Conservation (phyloP, 441 rosid genomes). For the Eruca vesicaria region DNA sequence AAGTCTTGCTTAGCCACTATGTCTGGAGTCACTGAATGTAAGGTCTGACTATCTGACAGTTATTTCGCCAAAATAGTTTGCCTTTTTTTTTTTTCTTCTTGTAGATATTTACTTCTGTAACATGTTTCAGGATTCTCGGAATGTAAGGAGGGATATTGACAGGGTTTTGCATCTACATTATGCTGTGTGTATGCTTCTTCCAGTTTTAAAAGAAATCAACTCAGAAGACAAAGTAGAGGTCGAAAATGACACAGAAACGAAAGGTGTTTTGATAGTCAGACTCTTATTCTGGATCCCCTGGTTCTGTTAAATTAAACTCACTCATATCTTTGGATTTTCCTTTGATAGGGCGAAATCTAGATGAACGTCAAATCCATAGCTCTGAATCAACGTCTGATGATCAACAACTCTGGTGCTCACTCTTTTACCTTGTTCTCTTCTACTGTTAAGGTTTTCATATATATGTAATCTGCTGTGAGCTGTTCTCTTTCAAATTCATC, state of each 20-base stretch:
- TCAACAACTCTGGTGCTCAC: conserved; percentile 60
- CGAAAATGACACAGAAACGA: conserved; percentile 65
- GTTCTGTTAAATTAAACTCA: conserved; percentile 2
- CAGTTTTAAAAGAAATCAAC: conserved; percentile 76
- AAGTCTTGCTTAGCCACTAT: conserved; percentile 60
- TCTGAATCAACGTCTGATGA: conserved; percentile 50
- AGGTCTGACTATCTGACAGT: conserved; percentile 66
- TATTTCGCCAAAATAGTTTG: neutral
- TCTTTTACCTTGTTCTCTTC: conserved; percentile 16
- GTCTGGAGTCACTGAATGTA: conserved; percentile 59
- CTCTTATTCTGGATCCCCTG: neutral
- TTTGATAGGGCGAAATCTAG: conserved; percentile 45
- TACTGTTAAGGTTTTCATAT: conserved; percentile 11
- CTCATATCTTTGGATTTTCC: neutral
- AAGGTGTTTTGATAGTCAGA: conserved; percentile 44
- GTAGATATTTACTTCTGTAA: conserved; percentile 3
- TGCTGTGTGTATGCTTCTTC: conserved; percentile 94
- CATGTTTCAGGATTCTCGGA: conserved; percentile 59
- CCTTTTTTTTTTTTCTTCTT: conserved; percentile 16
- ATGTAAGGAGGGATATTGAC: conserved; percentile 59
- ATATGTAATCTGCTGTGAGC: conserved; percentile 19
- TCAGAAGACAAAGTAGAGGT: conserved; percentile 62
- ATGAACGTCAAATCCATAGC: conserved; percentile 49
- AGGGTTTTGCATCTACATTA: conserved; percentile 84
- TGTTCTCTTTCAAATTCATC: conserved; percentile 30